Percentiles rank a stretch among this genome's conserved stretches.
Evolutionary conservation across 306 rosid genomes (phyloP).

Genomic region (Cicer chorassanicum): DNA sequence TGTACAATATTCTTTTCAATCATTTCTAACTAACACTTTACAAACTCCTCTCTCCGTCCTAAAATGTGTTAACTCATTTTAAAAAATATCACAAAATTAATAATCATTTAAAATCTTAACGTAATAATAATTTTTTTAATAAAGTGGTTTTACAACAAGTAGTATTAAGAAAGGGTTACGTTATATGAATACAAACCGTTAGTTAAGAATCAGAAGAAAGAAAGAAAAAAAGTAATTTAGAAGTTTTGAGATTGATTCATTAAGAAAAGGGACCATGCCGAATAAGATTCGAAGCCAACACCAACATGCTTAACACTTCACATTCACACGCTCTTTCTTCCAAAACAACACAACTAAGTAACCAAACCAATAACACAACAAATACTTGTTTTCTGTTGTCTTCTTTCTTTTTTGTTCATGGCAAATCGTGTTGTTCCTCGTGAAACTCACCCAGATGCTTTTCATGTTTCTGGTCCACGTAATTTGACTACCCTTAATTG

Average conservation of each 20-base stretch:
- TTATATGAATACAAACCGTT: background rate
- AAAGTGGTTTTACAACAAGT: no score
- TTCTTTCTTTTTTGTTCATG: conserved; percentile 44
- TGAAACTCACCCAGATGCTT: conserved; percentile 78
- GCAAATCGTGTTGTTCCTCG: conserved; percentile 42
- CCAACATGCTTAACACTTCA: background rate
- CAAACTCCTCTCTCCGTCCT: no score
- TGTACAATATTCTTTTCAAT: no score
- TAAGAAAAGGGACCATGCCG: conserved; percentile 10
- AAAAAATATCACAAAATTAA: no score
- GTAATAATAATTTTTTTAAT: no score
- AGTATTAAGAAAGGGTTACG: no score
- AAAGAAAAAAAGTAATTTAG: background rate
- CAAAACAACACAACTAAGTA: conserved; percentile 23
- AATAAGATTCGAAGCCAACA: conserved; percentile 44
- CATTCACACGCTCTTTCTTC: background rate
- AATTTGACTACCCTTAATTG: conserved; percentile 75
- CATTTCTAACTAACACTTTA: no score
- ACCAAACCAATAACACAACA: background rate
- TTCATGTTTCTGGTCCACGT: conserved; percentile 95
- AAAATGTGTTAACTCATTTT: no score
- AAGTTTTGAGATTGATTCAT: background rate
- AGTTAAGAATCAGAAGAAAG: background rate
- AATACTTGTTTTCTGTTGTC: background rate
- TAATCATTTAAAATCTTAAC: no score